These are phyloP conservation scores for Phytophthora capsici DNA, from an alignment of 352 stramenopile genomes.

Conservation along the genomic window DNA sequence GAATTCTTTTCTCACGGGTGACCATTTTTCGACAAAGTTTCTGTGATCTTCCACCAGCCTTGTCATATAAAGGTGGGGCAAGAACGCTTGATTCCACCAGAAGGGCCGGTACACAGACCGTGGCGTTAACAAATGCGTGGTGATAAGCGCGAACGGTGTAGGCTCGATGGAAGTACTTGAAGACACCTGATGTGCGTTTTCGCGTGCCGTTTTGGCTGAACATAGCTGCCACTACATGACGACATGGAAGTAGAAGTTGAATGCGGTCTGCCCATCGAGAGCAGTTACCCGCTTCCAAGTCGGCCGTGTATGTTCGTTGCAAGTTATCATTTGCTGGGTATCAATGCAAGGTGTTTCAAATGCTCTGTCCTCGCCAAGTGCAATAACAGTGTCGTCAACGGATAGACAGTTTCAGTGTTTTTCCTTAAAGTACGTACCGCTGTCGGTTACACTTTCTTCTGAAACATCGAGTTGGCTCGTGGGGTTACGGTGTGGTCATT, in stretches of 20 bases:
- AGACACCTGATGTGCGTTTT: background rate
- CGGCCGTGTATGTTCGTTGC: constrained; percentile 9
- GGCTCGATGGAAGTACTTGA: background rate
- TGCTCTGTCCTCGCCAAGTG: background rate
- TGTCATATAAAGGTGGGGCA: constrained; percentile 4
- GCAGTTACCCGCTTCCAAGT: background rate
- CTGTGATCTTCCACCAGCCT: background rate
- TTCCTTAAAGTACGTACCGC: background rate
- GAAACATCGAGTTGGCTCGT: background rate
- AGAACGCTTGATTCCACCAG: background rate
- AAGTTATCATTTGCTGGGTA: background rate
- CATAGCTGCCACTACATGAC: constrained; percentile 10
- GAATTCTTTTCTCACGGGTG: constrained; percentile 12
- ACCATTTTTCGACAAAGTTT: background rate
- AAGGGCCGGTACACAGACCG: constrained; percentile 2
- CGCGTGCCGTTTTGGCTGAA: background rate
- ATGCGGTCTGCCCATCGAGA: constrained; percentile 6
- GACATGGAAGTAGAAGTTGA: constrained; percentile 17
- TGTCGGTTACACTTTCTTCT: constrained; percentile 2
- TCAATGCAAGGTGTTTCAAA: constrained; percentile 1
- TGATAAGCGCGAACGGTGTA: background rate
- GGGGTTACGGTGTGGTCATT: constrained; percentile 5
- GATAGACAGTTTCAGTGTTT: background rate
- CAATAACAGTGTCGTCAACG: constrained; percentile 3
- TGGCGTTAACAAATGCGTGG: background rate